Conservation (phyloP, 2,329 filamentous ascomycete species). For the Leptographium radiaticola region DNA sequence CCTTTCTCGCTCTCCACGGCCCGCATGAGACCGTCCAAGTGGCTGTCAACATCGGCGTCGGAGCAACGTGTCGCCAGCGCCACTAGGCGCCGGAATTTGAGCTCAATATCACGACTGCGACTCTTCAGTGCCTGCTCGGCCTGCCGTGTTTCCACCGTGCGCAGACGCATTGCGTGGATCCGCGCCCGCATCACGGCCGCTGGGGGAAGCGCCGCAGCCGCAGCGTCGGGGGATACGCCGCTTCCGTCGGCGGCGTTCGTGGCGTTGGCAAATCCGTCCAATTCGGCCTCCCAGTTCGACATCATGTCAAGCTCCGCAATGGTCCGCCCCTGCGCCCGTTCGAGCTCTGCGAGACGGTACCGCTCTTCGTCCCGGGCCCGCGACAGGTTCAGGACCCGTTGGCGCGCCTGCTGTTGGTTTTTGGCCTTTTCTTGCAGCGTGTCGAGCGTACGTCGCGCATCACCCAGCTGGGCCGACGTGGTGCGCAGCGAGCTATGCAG, state of each 20-base stretch:
- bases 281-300: slow-evolving; percentile 42
- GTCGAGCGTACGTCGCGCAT: slow-evolving; percentile 63
- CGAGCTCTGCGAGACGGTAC: slow-evolving; percentile 32
- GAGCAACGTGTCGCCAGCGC: slow-evolving; percentile 71
- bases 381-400: slow-evolving; percentile 67
- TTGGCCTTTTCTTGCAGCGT: slow-evolving; percentile 51
- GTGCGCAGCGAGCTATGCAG: slow-evolving; percentile 72
- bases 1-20: slow-evolving; percentile 80
- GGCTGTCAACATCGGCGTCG: slow-evolving; percentile 66
- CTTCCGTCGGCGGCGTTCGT: slow-evolving; percentile 20
- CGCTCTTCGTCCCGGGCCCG: slow-evolving; percentile 62
- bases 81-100: slow-evolving; percentile 80
- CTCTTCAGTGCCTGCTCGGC: slow-evolving; percentile 61
- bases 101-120: slow-evolving; percentile 70
- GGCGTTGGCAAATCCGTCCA: slow-evolving; percentile 27
- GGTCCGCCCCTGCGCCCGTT: slow-evolving; percentile 17
- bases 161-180: slow-evolving; percentile 54
- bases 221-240: slow-evolving; percentile 5
- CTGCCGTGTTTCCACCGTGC: slow-evolving; percentile 54
- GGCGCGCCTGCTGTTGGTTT: slow-evolving; percentile 50
- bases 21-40: slow-evolving; percentile 66
- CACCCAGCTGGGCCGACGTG: slow-evolving; percentile 64
- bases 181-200: slow-evolving; percentile 50
- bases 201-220: slow-evolving; percentile 40
- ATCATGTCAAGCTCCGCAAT: slow-evolving; percentile 23